A percentile compares a stretch with the other conserved stretches of the same genome.
These are phyloP conservation scores for Diplotaxis tenuifolia DNA, from an alignment of 345 rosid species.

Conservation along the genomic window DNA sequence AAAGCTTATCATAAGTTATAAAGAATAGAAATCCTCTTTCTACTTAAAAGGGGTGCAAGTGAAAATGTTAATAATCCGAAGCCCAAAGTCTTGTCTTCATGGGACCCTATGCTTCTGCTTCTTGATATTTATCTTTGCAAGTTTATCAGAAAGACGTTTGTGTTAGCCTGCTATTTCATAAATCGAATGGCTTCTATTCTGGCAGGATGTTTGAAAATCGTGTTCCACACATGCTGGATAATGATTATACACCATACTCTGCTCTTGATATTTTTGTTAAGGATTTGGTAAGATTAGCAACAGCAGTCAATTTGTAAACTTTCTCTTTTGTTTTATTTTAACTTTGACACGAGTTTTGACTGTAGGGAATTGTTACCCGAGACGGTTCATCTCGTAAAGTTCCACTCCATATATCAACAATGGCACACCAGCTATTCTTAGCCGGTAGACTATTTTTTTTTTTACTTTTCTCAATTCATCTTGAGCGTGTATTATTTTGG, in stretches of 20 bases:
- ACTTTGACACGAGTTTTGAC: conserved; percentile 25
- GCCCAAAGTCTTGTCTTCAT: not conserved
- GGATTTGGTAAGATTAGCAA: conserved; percentile 67
- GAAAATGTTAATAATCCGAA: not conserved
- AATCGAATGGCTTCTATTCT: conserved; percentile 25
- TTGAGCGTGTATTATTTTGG: conserved; percentile 13
- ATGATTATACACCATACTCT: conserved; percentile 88
- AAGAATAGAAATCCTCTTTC: too few species aligned
- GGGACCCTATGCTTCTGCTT: not conserved
- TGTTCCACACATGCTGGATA: conserved; percentile 93
- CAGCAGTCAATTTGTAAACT: conserved; percentile 9
- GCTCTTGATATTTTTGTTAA: conserved; percentile 97
- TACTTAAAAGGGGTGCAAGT: too few species aligned
- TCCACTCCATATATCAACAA: conserved; percentile 79
- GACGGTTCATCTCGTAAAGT: conserved; percentile 69
- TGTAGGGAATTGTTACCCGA: conserved; percentile 81
- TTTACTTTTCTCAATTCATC: conserved; percentile 5
- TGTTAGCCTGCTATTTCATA: conserved; percentile 13
- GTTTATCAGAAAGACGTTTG: conserved; percentile 6
- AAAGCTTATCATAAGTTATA: too few species aligned
- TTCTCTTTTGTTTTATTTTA: not conserved
- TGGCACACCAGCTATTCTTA: conserved; percentile 77
- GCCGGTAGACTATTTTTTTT: conserved; percentile 53
- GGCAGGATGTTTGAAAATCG: conserved; percentile 98
- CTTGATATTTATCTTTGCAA: not conserved